A percentile compares a stretch with the other conserved stretches of the same genome.
These are phyloP conservation scores for Aphanomyces astaci DNA, from an alignment of 352 stramenopile species.

Conservation along the genomic window DNA sequence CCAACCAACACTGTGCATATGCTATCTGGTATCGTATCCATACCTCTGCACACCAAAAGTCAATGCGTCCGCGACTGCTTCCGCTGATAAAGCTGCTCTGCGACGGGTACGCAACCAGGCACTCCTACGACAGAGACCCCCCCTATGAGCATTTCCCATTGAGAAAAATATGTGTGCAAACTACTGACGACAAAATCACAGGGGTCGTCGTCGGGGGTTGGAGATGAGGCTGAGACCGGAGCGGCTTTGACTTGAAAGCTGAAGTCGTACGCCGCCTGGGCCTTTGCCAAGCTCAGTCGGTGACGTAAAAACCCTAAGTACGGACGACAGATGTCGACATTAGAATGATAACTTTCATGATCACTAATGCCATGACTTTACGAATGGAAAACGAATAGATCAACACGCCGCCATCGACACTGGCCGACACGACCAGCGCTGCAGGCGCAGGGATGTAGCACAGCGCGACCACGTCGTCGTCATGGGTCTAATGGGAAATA, in stretches of 20 bases:
- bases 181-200: not conserved
- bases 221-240: not conserved
- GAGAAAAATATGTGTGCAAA: not conserved
- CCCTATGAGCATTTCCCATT: not conserved
- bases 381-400: not conserved
- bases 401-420: not conserved
- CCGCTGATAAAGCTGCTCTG: not conserved
- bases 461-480: not conserved
- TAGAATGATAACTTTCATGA: too few relatives aligned
- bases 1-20: not conserved
- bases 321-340: not conserved
- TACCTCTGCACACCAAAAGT: slow-evolving; percentile 14
- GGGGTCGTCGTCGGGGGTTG: not conserved
- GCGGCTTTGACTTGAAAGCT: not conserved
- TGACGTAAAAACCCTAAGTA: not conserved
- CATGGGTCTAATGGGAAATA: not conserved
- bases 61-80: not conserved
- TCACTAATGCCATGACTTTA: not conserved
- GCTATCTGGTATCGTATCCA: not conserved
- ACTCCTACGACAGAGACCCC: not conserved
- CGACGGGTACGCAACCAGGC: not conserved
- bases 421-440: slow-evolving; percentile 7
- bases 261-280: not conserved
- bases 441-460: not conserved
- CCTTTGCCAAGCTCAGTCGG: not conserved